Conservation (phyloP, 1,139 yeast genomes). For the Debaryomycetaceae sp. region DNA sequence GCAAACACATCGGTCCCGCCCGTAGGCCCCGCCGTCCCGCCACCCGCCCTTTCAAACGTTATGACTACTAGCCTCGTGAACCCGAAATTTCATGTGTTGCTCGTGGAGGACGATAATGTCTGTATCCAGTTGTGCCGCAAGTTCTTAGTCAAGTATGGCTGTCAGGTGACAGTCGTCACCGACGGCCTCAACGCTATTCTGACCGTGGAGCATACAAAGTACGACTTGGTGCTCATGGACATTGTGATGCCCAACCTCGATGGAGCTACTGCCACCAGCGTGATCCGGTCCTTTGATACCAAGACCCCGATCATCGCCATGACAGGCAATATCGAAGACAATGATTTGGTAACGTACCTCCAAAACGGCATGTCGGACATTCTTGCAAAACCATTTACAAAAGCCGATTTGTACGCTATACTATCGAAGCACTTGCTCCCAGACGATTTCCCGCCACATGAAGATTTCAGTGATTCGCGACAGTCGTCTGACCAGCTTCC, state of each 20-base stretch:
- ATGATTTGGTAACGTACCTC: constrained; percentile 68
- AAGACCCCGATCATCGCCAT: constrained; percentile 86
- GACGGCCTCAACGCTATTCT: constrained; percentile 87
- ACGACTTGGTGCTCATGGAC: constrained; percentile 84
- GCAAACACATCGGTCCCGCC: constrained; percentile 6
- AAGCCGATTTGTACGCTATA: constrained; percentile 68
- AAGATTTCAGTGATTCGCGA: neutral
- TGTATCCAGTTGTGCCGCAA: constrained; percentile 71
- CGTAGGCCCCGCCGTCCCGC: constrained; percentile 2
- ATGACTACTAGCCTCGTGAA: constrained; percentile 23
- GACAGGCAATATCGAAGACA: constrained; percentile 82
- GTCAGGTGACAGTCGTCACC: constrained; percentile 84
- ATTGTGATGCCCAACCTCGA: constrained; percentile 91
- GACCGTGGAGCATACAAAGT: constrained; percentile 63
- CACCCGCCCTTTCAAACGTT: constrained; percentile 4
- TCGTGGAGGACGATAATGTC: constrained; percentile 82
- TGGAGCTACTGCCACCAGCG: constrained; percentile 87
- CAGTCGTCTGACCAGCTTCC: constrained; percentile 1
- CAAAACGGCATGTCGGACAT: constrained; percentile 90
- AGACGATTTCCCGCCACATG: constrained; percentile 5
- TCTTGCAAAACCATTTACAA: constrained; percentile 84
- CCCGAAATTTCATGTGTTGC: constrained; percentile 54
- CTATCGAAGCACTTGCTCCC: constrained; percentile 53
- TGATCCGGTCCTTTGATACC: constrained; percentile 73
- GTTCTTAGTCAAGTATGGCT: constrained; percentile 77